Conservation (phyloP, 2,329 filamentous ascomycete species). For the Tympanopsis confertula region DNA sequence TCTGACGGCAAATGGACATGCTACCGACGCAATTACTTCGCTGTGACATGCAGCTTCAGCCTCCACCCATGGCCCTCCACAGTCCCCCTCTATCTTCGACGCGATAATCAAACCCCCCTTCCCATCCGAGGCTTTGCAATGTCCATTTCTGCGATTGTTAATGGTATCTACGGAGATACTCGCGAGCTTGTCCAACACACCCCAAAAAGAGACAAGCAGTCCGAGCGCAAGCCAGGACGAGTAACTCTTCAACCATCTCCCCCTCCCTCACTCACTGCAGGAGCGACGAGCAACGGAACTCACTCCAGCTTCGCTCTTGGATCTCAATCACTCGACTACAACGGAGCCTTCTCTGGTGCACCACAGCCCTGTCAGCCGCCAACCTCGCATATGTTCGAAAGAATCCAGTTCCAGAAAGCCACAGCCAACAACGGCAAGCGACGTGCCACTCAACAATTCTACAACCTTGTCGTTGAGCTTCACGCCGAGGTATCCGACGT, state of each 20-base stretch:
- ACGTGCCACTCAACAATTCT: slow-evolving; percentile 62
- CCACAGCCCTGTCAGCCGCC: slow-evolving; percentile 9
- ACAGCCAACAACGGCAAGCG: slow-evolving; percentile 68
- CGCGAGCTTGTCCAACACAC: slow-evolving; percentile 69
- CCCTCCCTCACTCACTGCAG: slow-evolving; percentile 7
- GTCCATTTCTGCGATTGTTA: slow-evolving; percentile 55
- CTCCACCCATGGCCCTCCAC: slow-evolving; percentile 31
- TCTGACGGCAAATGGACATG: slow-evolving; percentile 61
- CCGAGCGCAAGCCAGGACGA: slow-evolving; percentile 47
- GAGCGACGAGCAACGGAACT: slow-evolving; percentile 5
- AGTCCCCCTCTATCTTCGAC: slow-evolving; percentile 28
- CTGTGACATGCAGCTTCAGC: slow-evolving; percentile 51
- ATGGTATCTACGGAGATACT: slow-evolving; percentile 46
- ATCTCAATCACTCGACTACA: slow-evolving; percentile 1
- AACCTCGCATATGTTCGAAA: slow-evolving; percentile 41
- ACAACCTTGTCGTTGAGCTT: slow-evolving; percentile 59
- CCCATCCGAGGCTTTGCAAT: slow-evolving; percentile 51
- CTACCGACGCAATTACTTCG: slow-evolving; percentile 64
- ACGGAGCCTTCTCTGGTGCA: slow-evolving; percentile 1
- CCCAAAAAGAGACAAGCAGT: slow-evolving; percentile 61
- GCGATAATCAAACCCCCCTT: slow-evolving; percentile 7
- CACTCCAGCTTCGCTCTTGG: background rate
- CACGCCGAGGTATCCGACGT: slow-evolving; percentile 39
- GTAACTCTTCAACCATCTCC: slow-evolving; percentile 20
- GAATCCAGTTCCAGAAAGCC: slow-evolving; percentile 66